A percentile compares a stretch with the other conserved stretches of the same genome.
Conservation (phyloP, 495 filamentous ascomycete species). For the Aspergillus cristatus region DNA sequence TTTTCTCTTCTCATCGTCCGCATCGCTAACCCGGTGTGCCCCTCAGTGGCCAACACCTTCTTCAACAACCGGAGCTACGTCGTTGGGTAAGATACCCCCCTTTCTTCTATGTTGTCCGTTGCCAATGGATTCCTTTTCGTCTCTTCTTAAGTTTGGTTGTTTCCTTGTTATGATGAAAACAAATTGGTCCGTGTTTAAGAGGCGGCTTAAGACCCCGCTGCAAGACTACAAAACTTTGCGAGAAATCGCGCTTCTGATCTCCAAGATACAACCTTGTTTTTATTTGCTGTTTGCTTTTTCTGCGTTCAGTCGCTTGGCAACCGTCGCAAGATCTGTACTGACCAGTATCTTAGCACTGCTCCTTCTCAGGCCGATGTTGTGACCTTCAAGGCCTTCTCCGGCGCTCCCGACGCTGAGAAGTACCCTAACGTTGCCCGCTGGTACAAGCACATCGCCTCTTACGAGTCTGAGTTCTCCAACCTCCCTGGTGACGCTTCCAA, state of each 20-base stretch:
- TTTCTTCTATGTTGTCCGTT: slow-evolving; percentile 9
- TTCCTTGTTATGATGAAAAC: slow-evolving; percentile 66
- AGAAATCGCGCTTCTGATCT: slow-evolving; percentile 77
- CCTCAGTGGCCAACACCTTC: slow-evolving; percentile 84
- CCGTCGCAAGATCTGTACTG: slow-evolving; percentile 17
- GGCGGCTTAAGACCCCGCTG: slow-evolving; percentile 94
- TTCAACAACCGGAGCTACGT: slow-evolving; percentile 88
- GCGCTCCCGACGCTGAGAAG: slow-evolving; percentile 66
- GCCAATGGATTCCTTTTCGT: slow-evolving; percentile 8
- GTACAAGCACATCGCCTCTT: slow-evolving; percentile 96
- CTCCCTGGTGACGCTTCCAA: slow-evolving; percentile 87
- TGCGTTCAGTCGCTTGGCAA: no score
- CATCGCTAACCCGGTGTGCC: slow-evolving; percentile 28
- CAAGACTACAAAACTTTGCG: slow-evolving; percentile 71
- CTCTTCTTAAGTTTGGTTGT: slow-evolving; percentile 8
- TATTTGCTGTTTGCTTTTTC: slow-evolving; percentile 3
- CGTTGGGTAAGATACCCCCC: slow-evolving; percentile 58
- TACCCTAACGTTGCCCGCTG: slow-evolving; percentile 92
- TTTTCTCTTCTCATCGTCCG: slow-evolving; percentile 11
- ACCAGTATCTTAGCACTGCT: slow-evolving; percentile 50
- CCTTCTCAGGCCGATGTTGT: slow-evolving; percentile 94
- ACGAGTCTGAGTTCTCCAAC: slow-evolving; percentile 80
- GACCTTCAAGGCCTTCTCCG: slow-evolving; percentile 80
- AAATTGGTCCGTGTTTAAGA: slow-evolving; percentile 99
- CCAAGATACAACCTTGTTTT: slow-evolving; percentile 8